Conservation (phyloP, 2,329 filamentous ascomycete species). For the Phoma sp. region DNA sequence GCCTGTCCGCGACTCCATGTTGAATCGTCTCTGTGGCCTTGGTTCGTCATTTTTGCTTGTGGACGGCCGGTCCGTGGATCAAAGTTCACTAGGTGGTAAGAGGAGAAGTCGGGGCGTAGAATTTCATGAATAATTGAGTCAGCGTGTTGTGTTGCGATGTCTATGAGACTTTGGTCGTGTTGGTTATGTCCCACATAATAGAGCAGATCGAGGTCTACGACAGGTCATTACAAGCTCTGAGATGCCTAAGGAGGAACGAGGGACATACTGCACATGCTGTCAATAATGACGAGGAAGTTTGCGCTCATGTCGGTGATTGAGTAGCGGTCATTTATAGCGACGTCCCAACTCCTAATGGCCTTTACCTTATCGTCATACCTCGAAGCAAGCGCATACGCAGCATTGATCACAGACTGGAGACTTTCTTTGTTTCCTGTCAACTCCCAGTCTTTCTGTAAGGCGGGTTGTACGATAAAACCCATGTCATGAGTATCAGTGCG, state of each 20-base stretch:
- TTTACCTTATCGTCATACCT: conserved; percentile 52
- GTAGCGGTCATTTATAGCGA: conserved; percentile 47
- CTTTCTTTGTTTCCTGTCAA: conserved; percentile 53
- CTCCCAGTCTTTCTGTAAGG: conserved; percentile 58
- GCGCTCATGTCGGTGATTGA: conserved; percentile 46
- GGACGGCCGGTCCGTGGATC: conserved; percentile 53
- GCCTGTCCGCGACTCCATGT: conserved; percentile 60
- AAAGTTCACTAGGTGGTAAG: conserved; percentile 58
- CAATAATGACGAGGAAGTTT: conserved; percentile 54
- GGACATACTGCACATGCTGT: conserved; percentile 51
- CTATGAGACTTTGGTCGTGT: conserved; percentile 37
- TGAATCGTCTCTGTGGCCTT: conserved; percentile 54
- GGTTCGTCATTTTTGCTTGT: conserved; percentile 58
- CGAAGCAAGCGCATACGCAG: conserved; percentile 55
- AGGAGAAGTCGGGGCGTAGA: conserved; percentile 45
- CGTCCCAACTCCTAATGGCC: conserved; percentile 61
- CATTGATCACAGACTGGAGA: conserved; percentile 52
- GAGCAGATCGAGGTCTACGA: conserved; percentile 50
- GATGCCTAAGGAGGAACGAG: too few relatives aligned
- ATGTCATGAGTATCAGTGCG: conserved; percentile 63
- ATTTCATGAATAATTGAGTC: conserved; percentile 47
- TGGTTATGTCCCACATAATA: conserved; percentile 47
- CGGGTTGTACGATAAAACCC: conserved; percentile 62
- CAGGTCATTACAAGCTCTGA: neutral
- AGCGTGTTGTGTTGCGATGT: conserved; percentile 51